Evolutionary conservation across 2,329 filamentous ascomycete species (phyloP), one percentile per base, ranked within the genome.

Genomic region (Pezicula rhizophila): DNA sequence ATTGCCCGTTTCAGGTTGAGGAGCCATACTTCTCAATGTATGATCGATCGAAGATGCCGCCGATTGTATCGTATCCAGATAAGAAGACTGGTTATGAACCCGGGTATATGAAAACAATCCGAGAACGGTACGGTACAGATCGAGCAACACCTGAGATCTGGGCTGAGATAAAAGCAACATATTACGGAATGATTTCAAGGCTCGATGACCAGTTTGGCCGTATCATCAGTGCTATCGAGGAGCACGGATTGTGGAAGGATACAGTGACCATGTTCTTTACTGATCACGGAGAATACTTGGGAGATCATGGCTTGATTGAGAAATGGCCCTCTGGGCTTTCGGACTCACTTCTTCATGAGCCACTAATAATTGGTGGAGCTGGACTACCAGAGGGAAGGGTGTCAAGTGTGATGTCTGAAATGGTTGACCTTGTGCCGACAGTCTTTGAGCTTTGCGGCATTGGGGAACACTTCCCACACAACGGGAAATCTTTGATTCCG

Each of bases 11-110:
- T 33, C 62, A 69, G 18, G 70, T 74, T 1, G 72, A 76, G 48
- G 71, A 74, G 56, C 72, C 71, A 0, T 74, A 68, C 47, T 73
- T 74, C 48, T 70, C 66, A 8, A 72, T 73, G 69, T 73, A 75
- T 43, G 62, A 70, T 26, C 65, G 70, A 3, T 45, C 54, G 0
- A 46, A 58, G 1, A 61, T 70, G 38, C 54, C 54, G 4, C 12
- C 23, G 3, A 15, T 45, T 12, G 49, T 35, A 26, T 47, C 42
- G n/a, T 33, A 25, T 11, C 45, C 54, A 0, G 56, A 58, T 0
- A 49, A 56, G 6, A 60, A 69, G 58, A 73, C 70, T 0, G 70
- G 71, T 0, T 67, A 74, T 37, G 68, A 72, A 43, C 69, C 70
- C 0, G 58, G 63, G 4, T 74, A 72, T 51, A 70, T 73, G 66